Evolutionary conservation across 805 yeast genomes (phyloP), one percentile per base, ranked within the genome.

Genomic region (Candida multigemmis): DNA sequence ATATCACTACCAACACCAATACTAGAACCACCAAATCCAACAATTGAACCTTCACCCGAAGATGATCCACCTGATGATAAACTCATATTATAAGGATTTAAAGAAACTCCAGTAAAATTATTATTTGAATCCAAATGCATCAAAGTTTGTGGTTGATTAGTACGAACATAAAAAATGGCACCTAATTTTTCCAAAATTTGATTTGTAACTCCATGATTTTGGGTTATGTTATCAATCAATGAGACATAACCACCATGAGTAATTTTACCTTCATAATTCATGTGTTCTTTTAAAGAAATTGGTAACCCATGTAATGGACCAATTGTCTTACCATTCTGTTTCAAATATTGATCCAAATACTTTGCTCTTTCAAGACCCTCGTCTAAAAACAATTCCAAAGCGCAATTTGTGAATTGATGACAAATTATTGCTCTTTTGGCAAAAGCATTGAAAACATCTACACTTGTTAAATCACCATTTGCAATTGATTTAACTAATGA

Each of bases 291-390:
- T 28, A 76, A 55, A 1, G 80, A 72, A 17, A 76, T 53, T 3
- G 84, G 85, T 16, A 77, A 50, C 2, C 85, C 85, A 38, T 77
- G 83, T 24, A 77, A 59, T 2, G 80, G 77, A 16, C 83, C 83
- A 19, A 69, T 42, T 2, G 64, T 48, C 35, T 66, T 60, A 10
- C 76, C 77, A 22, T 64, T 49, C 22, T 57, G 37, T 28, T 44
- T 48, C 30, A 37, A 70, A 41, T 66, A 63, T 14, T 59, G 67
- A 42, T 78, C 87, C 33, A 75, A 55, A 27, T 46, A 56, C 38
- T 62, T 48, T 6, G 85, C 85, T 31, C 64, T 57, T 30, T 55
- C 56, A 28, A 77, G 53, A 9, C 83, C 86, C 32, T 71, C 69
- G 7, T 71, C 73, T 19, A 71, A 54, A 42, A 79, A 74, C 28